Conservation (phyloP, 1,284 basidiomycete species). For the Papiliotrema nemorosa region DNA sequence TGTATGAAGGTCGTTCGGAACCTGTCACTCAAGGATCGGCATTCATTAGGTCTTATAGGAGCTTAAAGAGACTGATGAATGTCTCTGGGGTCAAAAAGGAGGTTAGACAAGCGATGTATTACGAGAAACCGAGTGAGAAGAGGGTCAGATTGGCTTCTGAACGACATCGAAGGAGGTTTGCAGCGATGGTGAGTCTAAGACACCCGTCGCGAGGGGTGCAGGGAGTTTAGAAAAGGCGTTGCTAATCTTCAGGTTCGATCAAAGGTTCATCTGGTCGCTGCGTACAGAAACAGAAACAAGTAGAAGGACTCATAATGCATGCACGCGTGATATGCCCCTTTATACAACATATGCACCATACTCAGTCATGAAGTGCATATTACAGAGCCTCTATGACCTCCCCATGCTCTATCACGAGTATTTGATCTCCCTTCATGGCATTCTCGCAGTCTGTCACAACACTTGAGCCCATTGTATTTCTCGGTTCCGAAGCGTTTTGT, state of each 20-base stretch:
- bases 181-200: constrained; percentile 38
- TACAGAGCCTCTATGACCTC: too few species aligned
- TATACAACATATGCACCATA: not conserved
- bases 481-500: too few species aligned
- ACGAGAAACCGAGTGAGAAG: constrained; percentile 38
- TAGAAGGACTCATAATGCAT: too few species aligned
- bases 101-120: constrained; percentile 21
- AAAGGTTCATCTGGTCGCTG: constrained; percentile 6
- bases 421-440: too few species aligned
- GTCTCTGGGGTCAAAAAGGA: constrained; percentile 25
- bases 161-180: constrained; percentile 41
- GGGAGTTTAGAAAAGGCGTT: too few species aligned
- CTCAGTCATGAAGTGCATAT: too few species aligned
- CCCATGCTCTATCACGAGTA: too few species aligned
- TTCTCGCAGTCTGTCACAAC: too few species aligned
- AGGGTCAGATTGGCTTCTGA: constrained; percentile 31
- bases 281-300: constrained; percentile 1
- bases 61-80: constrained; percentile 13
- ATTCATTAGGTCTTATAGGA: constrained; percentile 15
- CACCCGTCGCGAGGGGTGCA: too few species aligned
- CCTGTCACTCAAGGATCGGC: constrained; percentile 10
- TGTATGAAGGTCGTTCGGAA: constrained; percentile 10
- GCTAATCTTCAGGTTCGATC: constrained; percentile 7
- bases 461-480: too few species aligned
- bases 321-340: too few species aligned